A percentile compares a stretch with the other conserved stretches of the same genome.
phyloP scores from a whole-genome alignment of 352 stramenopile species.

The Peronospora belbahrii region DNA sequence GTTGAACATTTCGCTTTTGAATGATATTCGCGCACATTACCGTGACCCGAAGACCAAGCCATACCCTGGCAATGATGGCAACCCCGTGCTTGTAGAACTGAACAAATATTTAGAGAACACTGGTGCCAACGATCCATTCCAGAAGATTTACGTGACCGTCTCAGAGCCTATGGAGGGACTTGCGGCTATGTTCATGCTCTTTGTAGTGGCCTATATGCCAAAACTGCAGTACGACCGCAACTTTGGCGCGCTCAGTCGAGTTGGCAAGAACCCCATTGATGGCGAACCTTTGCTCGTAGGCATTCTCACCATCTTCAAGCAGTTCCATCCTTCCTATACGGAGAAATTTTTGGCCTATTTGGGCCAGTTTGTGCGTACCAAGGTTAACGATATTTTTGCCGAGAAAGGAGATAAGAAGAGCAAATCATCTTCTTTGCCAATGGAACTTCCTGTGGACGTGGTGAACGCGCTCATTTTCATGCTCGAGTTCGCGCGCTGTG shows the following conservation, averaged over 20 bases:
- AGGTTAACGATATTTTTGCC: constrained; percentile 76
- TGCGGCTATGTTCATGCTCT: constrained; percentile 88
- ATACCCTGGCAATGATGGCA: constrained; percentile 67
- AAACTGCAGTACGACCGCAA: constrained; percentile 91
- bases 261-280: constrained; percentile 89
- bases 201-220: constrained; percentile 89
- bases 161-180: constrained; percentile 86
- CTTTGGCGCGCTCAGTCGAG: constrained; percentile 84
- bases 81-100: constrained; percentile 83
- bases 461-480: constrained; percentile 88
- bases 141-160: constrained; percentile 93
- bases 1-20: constrained; percentile 86
- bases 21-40: constrained; percentile 86
- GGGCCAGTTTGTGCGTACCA: constrained; percentile 89
- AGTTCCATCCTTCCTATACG: constrained; percentile 93
- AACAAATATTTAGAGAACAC: constrained; percentile 90
- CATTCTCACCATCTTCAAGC: constrained; percentile 89
- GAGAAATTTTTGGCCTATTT: constrained; percentile 89
- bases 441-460: constrained; percentile 68
- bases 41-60: constrained; percentile 71
- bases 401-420: constrained; percentile 45
- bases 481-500: constrained; percentile 78
- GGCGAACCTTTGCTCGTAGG: constrained; percentile 87
- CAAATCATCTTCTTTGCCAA: constrained; percentile 27
- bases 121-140: constrained; percentile 87